Evolutionary conservation across 352 stramenopile species (phyloP).

Genomic region (Blastocystis sp.): DNA sequence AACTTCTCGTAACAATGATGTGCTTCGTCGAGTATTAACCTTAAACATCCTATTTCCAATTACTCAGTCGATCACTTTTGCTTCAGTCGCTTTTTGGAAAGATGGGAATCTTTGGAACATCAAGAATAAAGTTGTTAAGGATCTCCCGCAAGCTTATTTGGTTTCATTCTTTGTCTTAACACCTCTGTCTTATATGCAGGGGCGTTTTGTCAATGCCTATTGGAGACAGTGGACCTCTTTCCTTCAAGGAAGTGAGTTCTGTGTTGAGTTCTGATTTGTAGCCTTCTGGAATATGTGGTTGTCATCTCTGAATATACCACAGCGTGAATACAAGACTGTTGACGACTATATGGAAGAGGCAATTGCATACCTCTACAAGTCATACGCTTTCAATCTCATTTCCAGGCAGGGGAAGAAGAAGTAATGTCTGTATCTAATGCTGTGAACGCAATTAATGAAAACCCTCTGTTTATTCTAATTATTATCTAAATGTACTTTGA

Average conservation of each 20-base stretch:
- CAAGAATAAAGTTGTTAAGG: constrained; percentile 39
- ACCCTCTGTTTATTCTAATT: too few species aligned
- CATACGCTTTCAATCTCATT: not conserved
- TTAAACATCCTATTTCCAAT: constrained; percentile 38
- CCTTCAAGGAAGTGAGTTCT: not conserved
- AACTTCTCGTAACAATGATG: not conserved
- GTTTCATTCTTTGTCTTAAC: not conserved
- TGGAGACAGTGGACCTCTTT: constrained; percentile 35
- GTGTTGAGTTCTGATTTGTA: not conserved
- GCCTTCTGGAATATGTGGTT: constrained; percentile 46
- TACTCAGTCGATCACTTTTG: constrained; percentile 12
- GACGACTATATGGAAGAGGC: not conserved
- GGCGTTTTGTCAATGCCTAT: constrained; percentile 1
- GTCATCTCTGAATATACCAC: not conserved
- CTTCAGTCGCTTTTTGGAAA: constrained; percentile 7
- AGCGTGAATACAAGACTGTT: not conserved
- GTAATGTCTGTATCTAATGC: not conserved
- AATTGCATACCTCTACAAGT: constrained; percentile 5
- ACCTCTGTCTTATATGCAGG: constrained; percentile 1
- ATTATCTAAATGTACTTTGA: too few species aligned
- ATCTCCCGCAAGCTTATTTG: constrained; percentile 12
- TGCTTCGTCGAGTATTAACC: constrained; percentile 7
- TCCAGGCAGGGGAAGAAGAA: constrained; percentile 6
- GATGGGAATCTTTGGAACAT: constrained; percentile 34
- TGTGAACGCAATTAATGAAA: not conserved